phyloP scores from a whole-genome alignment of 176 grass and related monocot genomes.

The Carex myosuroides region DNA sequence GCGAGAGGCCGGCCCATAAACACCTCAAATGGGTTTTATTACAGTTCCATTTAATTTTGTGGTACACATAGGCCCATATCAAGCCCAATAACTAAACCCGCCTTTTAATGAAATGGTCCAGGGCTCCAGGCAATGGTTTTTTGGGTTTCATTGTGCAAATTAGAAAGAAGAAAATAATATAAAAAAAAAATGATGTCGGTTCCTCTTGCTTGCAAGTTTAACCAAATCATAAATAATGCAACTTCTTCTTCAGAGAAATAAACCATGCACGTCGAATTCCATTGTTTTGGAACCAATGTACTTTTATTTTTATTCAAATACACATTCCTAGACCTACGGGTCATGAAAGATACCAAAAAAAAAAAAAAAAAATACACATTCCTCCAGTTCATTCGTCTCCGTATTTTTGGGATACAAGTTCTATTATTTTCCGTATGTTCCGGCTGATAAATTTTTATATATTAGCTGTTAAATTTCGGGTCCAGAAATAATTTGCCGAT shows the following conservation, averaged over 20 bases:
- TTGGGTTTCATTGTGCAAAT: background rate
- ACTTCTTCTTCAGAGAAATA: background rate
- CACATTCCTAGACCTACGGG: no score
- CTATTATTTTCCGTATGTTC: background rate
- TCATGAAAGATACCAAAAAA: no score
- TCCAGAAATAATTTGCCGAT: background rate
- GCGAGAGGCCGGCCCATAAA: background rate
- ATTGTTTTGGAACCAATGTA: background rate
- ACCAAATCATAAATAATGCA: background rate
- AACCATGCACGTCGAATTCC: slow-evolving; percentile 7
- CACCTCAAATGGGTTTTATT: background rate
- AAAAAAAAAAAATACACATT: background rate
- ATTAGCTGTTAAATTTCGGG: no score
- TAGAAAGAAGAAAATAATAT: background rate
- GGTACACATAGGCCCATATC: background rate
- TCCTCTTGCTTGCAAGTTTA: background rate
- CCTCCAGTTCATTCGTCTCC: background rate
- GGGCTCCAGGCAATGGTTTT: background rate
- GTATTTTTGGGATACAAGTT: background rate
- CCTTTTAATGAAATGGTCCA: background rate
- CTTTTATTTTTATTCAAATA: background rate
- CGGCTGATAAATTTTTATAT: background rate
- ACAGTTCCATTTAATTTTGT: background rate
- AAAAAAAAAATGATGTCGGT: no score
- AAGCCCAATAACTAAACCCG: background rate